Evolutionary conservation across 2,329 filamentous ascomycete genomes (phyloP).

Genomic region (Beauveria pseudobassiana): DNA sequence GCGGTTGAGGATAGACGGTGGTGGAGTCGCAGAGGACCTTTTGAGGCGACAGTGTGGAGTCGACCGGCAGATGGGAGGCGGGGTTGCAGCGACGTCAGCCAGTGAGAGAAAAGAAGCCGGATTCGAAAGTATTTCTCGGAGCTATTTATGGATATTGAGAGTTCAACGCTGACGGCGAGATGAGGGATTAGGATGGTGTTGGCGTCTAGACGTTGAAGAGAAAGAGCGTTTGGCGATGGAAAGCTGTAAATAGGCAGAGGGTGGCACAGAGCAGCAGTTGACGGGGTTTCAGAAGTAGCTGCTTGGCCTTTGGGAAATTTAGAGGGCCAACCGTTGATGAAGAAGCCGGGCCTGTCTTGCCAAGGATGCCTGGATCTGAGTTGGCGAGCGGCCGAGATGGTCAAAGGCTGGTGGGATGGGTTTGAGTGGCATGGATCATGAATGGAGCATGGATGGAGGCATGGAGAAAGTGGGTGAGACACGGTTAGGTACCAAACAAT

Average conservation of each 20-base stretch:
- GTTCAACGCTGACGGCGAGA: background rate
- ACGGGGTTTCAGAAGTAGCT: too few species aligned
- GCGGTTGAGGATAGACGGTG: conserved; percentile 4
- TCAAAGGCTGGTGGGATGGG: background rate
- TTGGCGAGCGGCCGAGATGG: conserved; percentile 7
- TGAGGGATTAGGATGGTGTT: background rate
- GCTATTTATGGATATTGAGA: background rate
- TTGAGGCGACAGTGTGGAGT: conserved; percentile 1
- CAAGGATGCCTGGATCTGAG: conserved; percentile 9
- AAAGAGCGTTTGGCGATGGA: background rate
- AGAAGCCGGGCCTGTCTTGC: background rate
- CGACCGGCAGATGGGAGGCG: conserved; percentile 4
- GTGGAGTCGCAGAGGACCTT: conserved; percentile 5
- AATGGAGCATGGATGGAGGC: background rate
- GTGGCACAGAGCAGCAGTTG: background rate
- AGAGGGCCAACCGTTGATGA: conserved; percentile 2
- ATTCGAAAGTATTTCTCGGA: background rate
- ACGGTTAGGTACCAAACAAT: background rate
- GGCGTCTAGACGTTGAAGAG: background rate
- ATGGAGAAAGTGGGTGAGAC: background rate
- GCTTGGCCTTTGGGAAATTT: background rate
- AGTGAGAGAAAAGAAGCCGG: background rate
- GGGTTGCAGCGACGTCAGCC: background rate
- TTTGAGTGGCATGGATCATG: background rate
- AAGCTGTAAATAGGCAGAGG: background rate